Evolutionary conservation across 495 filamentous ascomycete species (phyloP).

Genomic region (Tuber aestivum): DNA sequence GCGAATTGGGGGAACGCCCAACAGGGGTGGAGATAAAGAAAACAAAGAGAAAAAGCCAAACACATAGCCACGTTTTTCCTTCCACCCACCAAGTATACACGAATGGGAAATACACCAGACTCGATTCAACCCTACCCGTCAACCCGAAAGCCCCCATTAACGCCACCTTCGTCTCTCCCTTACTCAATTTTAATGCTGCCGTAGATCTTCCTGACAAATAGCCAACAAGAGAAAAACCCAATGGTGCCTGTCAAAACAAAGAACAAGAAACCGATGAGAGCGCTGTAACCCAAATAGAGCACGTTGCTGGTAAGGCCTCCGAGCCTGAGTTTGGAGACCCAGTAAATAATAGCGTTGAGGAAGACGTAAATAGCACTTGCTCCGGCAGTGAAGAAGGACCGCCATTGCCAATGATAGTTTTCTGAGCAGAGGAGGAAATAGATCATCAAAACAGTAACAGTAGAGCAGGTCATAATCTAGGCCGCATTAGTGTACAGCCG

Average conservation of each 20-base stretch:
- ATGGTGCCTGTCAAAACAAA: slow-evolving; percentile 96
- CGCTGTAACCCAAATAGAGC: slow-evolving; percentile 88
- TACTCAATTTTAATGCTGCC: slow-evolving; percentile 92
- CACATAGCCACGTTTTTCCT: not conserved
- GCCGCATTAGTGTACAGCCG: not conserved
- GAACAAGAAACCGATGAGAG: slow-evolving; percentile 80
- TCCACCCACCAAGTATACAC: slow-evolving; percentile 3
- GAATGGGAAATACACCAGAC: slow-evolving; percentile 11
- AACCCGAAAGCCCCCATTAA: not conserved
- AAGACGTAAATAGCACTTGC: slow-evolving; percentile 87
- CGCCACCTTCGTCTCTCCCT: slow-evolving; percentile 18
- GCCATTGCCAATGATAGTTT: slow-evolving; percentile 99
- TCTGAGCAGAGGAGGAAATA: slow-evolving; percentile 94
- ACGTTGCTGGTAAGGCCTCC: slow-evolving; percentile 78
- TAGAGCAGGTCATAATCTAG: slow-evolving; percentile 78
- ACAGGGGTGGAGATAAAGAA: not conserved
- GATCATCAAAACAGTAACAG: slow-evolving; percentile 83
- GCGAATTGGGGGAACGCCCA: not conserved
- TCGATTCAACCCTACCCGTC: slow-evolving; percentile 4
- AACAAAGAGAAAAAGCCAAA: not conserved
- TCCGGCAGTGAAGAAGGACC: slow-evolving; percentile 80
- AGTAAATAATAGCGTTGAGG: slow-evolving; percentile 77
- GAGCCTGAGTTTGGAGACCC: slow-evolving; percentile 76
- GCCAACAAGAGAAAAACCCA: slow-evolving; percentile 90
- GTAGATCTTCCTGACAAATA: slow-evolving; percentile 90